phyloP scores from a whole-genome alignment of 352 stramenopile genomes.

The Globisporangium acanthophoron region DNA sequence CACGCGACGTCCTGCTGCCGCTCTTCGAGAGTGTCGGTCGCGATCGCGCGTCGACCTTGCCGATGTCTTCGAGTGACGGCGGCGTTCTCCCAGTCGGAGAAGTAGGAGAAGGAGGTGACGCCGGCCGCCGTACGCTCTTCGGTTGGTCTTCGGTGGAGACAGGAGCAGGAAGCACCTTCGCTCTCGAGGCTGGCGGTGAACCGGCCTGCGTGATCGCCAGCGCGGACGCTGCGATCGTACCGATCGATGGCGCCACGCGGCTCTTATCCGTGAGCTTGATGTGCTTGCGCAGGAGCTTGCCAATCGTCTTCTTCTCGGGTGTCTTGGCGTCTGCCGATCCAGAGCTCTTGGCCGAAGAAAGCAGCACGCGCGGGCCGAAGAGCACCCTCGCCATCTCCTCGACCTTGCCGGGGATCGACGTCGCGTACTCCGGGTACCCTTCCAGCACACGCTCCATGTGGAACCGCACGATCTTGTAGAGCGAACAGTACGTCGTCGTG shows the following conservation, averaged over 20 bases:
- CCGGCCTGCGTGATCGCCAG: not conserved
- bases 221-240: conserved; percentile 1
- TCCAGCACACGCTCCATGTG: conserved; percentile 48
- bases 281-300: conserved; percentile 41
- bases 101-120: too few relatives aligned
- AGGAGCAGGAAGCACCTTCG: too few relatives aligned
- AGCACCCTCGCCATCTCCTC: conserved; percentile 35
- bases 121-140: too few relatives aligned
- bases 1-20: not conserved
- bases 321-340: not conserved
- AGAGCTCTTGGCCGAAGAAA: not conserved
- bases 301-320: conserved; percentile 35
- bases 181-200: too few relatives aligned
- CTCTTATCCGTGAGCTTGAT: conserved; percentile 30
- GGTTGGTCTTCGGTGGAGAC: too few relatives aligned
- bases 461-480: conserved; percentile 62
- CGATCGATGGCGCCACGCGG: conserved; percentile 21
- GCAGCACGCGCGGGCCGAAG: conserved; percentile 12
- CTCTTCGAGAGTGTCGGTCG: not conserved
- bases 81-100: too few relatives aligned
- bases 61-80: conserved; percentile 1
- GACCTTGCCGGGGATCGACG: conserved; percentile 22
- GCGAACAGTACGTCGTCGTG: conserved; percentile 47
- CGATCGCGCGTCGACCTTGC: not conserved
- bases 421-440: conserved; percentile 39